Evolutionary conservation across 2,329 filamentous ascomycete genomes (phyloP).

Genomic region (Hypoxylon sp.): DNA sequence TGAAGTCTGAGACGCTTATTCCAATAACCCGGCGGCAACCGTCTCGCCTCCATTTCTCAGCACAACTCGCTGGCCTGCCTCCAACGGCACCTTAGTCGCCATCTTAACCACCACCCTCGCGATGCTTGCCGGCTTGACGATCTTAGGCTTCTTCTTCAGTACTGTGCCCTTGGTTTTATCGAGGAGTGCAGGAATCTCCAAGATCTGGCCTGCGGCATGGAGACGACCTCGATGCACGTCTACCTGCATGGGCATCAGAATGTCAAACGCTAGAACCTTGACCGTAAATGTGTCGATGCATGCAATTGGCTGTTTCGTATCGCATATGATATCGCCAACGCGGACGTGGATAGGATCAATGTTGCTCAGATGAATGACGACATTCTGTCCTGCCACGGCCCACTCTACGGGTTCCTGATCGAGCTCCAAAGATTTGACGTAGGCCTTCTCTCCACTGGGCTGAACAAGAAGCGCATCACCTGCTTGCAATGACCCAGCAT

Average conservation of each 20-base stretch:
- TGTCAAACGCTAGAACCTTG: conserved; percentile 90
- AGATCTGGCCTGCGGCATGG: conserved; percentile 81
- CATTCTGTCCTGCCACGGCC: conserved; percentile 93
- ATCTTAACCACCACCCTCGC: conserved; percentile 83
- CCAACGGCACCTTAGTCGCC: conserved; percentile 80
- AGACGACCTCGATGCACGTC: conserved; percentile 90
- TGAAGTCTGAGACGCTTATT: conserved; percentile 60
- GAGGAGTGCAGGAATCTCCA: conserved; percentile 77
- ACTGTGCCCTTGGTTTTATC: conserved; percentile 84
- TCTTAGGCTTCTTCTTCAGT: conserved; percentile 84
- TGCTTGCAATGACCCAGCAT: conserved; percentile 84
- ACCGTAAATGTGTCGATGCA: conserved; percentile 81
- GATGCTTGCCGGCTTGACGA: conserved; percentile 83
- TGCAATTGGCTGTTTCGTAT: conserved; percentile 73
- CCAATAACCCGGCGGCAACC: conserved; percentile 87
- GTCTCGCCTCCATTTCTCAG: conserved; percentile 85
- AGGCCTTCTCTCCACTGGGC: conserved; percentile 84
- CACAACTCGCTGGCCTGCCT: conserved; percentile 83
- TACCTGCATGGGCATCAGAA: conserved; percentile 87
- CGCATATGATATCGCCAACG: conserved; percentile 89
- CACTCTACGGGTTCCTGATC: conserved; percentile 82
- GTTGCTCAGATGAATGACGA: conserved; percentile 83
- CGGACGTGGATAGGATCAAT: conserved; percentile 87
- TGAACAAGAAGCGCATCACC: conserved; percentile 85
- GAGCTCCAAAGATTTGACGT: conserved; percentile 84